phyloP scores from a whole-genome alignment of 257 asterid genomes.

The Jacaranda mimosifolia region DNA sequence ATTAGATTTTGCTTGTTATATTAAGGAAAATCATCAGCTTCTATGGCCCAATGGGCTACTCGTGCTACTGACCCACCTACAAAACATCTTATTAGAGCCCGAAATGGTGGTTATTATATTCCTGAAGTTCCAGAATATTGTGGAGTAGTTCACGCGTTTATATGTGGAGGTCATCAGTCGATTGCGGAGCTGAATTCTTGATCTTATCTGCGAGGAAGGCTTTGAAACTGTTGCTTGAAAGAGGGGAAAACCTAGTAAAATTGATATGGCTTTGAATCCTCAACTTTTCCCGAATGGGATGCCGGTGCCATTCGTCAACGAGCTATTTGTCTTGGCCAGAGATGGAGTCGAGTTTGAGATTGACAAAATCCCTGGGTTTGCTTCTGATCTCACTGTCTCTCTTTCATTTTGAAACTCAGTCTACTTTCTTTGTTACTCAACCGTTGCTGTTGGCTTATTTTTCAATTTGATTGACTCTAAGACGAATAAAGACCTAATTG shows the following conservation, averaged over 20 bases:
- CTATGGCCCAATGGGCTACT: slow-evolving; percentile 11
- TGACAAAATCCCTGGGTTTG: slow-evolving; percentile 87
- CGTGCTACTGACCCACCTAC: neutral
- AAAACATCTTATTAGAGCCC: slow-evolving; percentile 8
- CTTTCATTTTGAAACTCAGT: neutral
- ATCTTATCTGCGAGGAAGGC: slow-evolving; percentile 13
- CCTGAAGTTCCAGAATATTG: slow-evolving; percentile 33
- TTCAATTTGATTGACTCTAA: neutral
- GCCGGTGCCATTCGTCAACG: slow-evolving; percentile 92
- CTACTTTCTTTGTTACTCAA: neutral
- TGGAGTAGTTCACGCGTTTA: slow-evolving; percentile 31
- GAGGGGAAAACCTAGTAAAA: slow-evolving; percentile 3
- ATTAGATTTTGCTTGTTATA: no score
- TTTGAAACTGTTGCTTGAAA: slow-evolving; percentile 7
- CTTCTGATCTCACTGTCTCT: slow-evolving; percentile 7
- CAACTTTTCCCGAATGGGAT: slow-evolving; percentile 83
- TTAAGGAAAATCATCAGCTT: no score
- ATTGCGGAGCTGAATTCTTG: slow-evolving; percentile 7
- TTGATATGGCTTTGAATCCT: slow-evolving; percentile 84
- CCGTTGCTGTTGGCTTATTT: neutral
- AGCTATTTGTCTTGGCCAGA: slow-evolving; percentile 85
- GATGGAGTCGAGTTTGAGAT: slow-evolving; percentile 92
- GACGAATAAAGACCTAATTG: slow-evolving; percentile 2
- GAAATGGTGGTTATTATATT: neutral
- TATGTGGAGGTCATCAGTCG: slow-evolving; percentile 9